These are phyloP conservation scores for Ascochyta pisi DNA, from an alignment of 2,329 filamentous ascomycete genomes.

Conservation along the genomic window DNA sequence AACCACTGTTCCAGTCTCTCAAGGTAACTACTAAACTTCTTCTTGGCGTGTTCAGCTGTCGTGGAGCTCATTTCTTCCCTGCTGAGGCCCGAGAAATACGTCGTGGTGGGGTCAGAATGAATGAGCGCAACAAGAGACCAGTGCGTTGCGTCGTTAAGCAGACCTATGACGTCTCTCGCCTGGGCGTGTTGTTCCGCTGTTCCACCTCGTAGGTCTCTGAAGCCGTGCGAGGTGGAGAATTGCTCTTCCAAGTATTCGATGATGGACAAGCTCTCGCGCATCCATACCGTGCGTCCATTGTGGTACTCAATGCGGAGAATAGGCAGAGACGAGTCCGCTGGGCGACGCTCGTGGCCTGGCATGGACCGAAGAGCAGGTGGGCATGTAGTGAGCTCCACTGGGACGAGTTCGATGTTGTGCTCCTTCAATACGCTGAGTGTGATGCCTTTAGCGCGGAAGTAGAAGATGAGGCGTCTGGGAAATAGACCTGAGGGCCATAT, in stretches of 20 bases:
- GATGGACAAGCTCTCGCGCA: conserved; percentile 20
- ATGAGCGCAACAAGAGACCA: conserved; percentile 5
- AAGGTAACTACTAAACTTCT: conserved; percentile 2
- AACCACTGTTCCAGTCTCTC: conserved; percentile 23
- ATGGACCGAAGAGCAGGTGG: conserved; percentile 6
- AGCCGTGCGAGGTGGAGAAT: conserved; percentile 7
- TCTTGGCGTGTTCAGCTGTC: conserved; percentile 13
- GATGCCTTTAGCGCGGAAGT: conserved; percentile 24
- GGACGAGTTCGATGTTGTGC: conserved; percentile 26
- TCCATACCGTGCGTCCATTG: conserved; percentile 4
- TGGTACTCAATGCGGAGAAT: conserved; percentile 16
- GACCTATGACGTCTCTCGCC: conserved; percentile 14
- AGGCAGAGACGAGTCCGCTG: conserved; percentile 16
- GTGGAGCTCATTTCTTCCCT: conserved; percentile 2
- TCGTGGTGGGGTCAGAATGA: conserved; percentile 14
- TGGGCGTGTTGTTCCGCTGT: conserved; percentile 15
- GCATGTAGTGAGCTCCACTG: conserved; percentile 9
- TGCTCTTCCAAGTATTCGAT: conserved; percentile 23
- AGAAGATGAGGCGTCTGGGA: conserved; percentile 30
- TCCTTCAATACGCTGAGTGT: conserved; percentile 11
- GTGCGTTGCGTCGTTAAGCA: conserved; percentile 14
- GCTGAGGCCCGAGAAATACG: conserved; percentile 17
- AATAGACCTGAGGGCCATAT: conserved; percentile 31
- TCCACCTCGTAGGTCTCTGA: conserved; percentile 7
- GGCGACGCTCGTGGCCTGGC: conserved; percentile 16